Conservation (phyloP, 768 basidiomycete species). For the Mrakia frigida region DNA sequence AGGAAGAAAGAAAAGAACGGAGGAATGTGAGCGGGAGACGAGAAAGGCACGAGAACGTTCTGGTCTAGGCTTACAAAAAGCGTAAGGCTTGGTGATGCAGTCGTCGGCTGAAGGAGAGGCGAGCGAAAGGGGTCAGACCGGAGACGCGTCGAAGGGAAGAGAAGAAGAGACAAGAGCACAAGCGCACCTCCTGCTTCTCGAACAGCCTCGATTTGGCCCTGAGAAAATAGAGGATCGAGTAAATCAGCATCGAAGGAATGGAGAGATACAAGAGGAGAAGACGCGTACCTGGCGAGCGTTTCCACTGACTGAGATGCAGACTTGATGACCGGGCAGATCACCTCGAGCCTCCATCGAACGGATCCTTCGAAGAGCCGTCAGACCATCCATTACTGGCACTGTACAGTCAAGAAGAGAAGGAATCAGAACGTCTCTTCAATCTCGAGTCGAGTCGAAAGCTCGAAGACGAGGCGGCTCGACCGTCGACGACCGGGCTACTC, state of each 20-base stretch:
- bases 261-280: too few relatives aligned
- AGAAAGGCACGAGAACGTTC: neutral
- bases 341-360: conserved; percentile 1
- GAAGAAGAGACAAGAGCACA: too few relatives aligned
- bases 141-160: neutral
- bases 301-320: neutral
- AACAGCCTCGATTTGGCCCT: conserved; percentile 6
- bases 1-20: neutral
- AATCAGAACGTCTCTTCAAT: too few relatives aligned
- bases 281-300: conserved; percentile 4
- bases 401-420: neutral
- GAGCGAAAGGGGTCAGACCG: neutral
- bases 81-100: neutral
- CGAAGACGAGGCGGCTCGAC: too few relatives aligned
- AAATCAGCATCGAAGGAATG: too few relatives aligned
- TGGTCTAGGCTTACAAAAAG: neutral
- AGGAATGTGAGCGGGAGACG: neutral
- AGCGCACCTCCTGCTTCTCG: neutral
- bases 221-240: too few relatives aligned
- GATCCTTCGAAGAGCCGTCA: neutral
- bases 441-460: too few relatives aligned
- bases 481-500: neutral
- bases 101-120: neutral
- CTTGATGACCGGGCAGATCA: neutral
- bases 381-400: conserved; percentile 3